Conservation (phyloP, 306 rosid species). For the Acacia acuminata region DNA sequence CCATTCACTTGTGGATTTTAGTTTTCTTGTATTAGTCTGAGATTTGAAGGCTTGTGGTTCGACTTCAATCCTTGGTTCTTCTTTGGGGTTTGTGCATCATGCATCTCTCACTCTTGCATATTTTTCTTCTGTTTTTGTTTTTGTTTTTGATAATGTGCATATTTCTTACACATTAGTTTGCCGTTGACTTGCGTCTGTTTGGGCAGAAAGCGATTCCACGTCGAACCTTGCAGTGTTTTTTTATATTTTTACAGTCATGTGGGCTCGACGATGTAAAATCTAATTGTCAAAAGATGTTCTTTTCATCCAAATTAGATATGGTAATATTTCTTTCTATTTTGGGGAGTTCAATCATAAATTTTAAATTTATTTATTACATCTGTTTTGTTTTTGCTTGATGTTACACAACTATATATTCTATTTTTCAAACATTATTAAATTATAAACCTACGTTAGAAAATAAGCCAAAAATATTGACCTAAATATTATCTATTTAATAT, state of each 20-base stretch:
- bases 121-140: too few relatives aligned
- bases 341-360: not conserved
- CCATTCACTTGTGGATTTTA: not conserved
- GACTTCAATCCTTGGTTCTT: not conserved
- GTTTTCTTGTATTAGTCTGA: not conserved
- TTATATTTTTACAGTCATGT: not conserved
- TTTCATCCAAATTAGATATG: too few relatives aligned
- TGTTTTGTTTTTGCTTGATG: not conserved
- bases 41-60: not conserved
- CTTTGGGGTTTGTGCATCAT: not conserved
- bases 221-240: not conserved
- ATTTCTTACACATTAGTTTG: not conserved
- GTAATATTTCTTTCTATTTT: too few relatives aligned
- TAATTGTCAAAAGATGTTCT: not conserved
- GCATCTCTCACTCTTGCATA: not conserved
- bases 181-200: not conserved
- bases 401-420: too few relatives aligned
- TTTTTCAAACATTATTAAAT: too few relatives aligned
- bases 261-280: not conserved
- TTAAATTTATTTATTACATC: too few relatives aligned
- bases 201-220: not conserved
- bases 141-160: too few relatives aligned
- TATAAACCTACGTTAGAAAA: too few relatives aligned
- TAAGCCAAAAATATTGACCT: too few relatives aligned
- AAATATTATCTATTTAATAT: too few relatives aligned